phyloP scores from a whole-genome alignment of 139 green algal genomes.

The Picochlorum sp. region DNA sequence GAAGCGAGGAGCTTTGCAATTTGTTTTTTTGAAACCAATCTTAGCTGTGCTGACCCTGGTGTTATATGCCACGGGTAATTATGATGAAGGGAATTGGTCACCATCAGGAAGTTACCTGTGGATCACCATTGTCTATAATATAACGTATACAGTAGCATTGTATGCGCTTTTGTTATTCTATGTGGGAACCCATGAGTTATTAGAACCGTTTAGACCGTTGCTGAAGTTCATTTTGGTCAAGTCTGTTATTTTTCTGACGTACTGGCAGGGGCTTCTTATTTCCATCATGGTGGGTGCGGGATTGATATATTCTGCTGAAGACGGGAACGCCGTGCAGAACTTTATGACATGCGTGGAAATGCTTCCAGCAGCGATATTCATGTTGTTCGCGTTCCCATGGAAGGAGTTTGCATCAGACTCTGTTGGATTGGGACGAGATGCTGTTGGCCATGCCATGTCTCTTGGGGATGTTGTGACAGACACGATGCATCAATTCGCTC shows the following conservation, averaged over 20 bases:
- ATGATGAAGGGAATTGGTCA: slow-evolving; percentile 76
- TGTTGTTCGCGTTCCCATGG: slow-evolving; percentile 85
- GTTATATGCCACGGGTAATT: slow-evolving; percentile 63
- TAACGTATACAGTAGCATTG: slow-evolving; percentile 86
- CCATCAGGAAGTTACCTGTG: slow-evolving; percentile 60
- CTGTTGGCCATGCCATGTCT: slow-evolving; percentile 64
- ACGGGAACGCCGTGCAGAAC: slow-evolving; percentile 81
- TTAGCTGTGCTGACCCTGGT: slow-evolving; percentile 72
- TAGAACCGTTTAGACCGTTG: slow-evolving; percentile 85
- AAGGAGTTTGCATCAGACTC: slow-evolving; percentile 50
- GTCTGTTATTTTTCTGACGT: slow-evolving; percentile 93
- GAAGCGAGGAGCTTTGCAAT: slow-evolving; percentile 89
- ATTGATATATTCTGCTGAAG: slow-evolving; percentile 37
- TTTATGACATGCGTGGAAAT: slow-evolving; percentile 95
- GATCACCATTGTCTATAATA: slow-evolving; percentile 87
- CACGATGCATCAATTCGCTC: slow-evolving; percentile 86
- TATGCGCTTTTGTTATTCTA: slow-evolving; percentile 94
- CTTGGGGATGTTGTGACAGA: slow-evolving; percentile 75
- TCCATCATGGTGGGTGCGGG: slow-evolving; percentile 44
- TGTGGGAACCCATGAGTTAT: slow-evolving; percentile 80
- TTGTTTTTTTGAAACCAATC: slow-evolving; percentile 92
- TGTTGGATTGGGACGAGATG: slow-evolving; percentile 10
- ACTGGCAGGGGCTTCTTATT: slow-evolving; percentile 86
- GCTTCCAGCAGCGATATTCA: slow-evolving; percentile 66
- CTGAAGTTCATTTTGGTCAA: slow-evolving; percentile 96